Evolutionary conservation across 768 basidiomycete species (phyloP).

Genomic region (Hericium alpestre): DNA sequence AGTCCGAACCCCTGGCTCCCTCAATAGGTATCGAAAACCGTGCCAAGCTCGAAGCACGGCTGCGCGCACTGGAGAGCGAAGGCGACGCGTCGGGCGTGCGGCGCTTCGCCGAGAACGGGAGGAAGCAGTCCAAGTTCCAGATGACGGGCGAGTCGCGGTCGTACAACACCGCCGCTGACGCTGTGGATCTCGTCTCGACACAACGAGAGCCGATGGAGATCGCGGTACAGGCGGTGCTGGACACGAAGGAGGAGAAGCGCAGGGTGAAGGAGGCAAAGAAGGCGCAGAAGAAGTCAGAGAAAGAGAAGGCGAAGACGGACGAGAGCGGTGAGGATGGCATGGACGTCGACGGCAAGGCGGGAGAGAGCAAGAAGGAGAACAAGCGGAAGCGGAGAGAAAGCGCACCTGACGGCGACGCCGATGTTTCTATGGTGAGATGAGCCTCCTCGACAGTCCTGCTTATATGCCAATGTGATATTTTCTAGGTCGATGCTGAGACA

Average conservation of each 20-base stretch:
- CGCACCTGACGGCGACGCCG: neutral
- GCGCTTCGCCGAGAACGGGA: constrained; percentile 47
- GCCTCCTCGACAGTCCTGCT: neutral
- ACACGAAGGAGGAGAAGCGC: constrained; percentile 83
- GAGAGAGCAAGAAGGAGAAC: constrained; percentile 22
- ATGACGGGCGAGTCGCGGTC: constrained; percentile 68
- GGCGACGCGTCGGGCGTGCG: constrained; percentile 64
- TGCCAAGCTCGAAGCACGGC: constrained; percentile 87
- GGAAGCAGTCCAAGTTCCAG: constrained; percentile 71
- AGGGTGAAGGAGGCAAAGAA: constrained; percentile 68
- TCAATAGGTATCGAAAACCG: constrained; percentile 90
- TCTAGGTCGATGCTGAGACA: constrained; percentile 48
- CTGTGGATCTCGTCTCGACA: constrained; percentile 73
- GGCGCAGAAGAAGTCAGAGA: constrained; percentile 51
- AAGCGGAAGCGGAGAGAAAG: constrained; percentile 31
- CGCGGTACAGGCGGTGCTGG: constrained; percentile 64
- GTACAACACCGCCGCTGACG: constrained; percentile 84
- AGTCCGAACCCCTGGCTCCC: constrained; percentile 72
- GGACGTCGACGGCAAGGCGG: constrained; percentile 29
- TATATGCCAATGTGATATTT: neutral
- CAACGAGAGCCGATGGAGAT: constrained; percentile 72
- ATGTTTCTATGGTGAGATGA: constrained; percentile 14
- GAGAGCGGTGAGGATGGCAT: constrained; percentile 28
- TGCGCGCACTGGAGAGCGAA: constrained; percentile 81
- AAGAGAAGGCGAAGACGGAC: constrained; percentile 31